Evolutionary conservation across 225 moss, liverwort and hornwort species (phyloP).

Genomic region (Straminergon stramineum): DNA sequence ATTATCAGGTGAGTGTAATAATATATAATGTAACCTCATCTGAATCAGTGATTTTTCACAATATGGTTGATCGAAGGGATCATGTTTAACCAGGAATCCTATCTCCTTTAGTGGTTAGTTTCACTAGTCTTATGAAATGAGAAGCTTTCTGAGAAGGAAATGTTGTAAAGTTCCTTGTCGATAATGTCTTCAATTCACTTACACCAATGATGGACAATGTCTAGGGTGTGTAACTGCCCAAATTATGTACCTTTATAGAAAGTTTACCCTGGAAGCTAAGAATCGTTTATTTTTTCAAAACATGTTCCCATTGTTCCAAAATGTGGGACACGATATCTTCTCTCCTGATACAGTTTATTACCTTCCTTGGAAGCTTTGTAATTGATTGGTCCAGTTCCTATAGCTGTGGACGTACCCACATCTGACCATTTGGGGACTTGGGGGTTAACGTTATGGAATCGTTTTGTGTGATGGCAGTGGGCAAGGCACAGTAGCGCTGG

Average conservation of each 20-base stretch:
- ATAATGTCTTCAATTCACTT: neutral
- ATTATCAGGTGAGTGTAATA: slow-evolving; percentile 46
- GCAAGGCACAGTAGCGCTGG: slow-evolving; percentile 74
- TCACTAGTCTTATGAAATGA: neutral
- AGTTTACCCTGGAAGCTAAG: neutral
- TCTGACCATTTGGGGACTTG: neutral
- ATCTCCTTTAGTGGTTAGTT: neutral
- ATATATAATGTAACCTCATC: neutral
- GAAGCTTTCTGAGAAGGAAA: neutral
- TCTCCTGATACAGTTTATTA: neutral
- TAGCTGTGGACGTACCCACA: neutral
- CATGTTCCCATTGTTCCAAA: neutral
- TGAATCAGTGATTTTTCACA: neutral
- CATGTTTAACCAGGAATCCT: neutral
- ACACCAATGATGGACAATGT: neutral
- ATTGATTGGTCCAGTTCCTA: neutral
- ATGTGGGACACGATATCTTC: neutral
- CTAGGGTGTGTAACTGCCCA: neutral
- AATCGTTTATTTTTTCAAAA: neutral
- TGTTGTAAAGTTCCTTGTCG: neutral
- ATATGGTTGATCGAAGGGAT: no score
- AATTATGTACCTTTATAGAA: neutral
- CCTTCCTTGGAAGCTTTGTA: neutral
- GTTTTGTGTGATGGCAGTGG: slow-evolving; percentile 33
- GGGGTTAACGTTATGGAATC: neutral